Evolutionary conservation across 2,329 filamentous ascomycete species (phyloP), one percentile per base, ranked within the genome.

Genomic region (Claviceps spartinae): DNA sequence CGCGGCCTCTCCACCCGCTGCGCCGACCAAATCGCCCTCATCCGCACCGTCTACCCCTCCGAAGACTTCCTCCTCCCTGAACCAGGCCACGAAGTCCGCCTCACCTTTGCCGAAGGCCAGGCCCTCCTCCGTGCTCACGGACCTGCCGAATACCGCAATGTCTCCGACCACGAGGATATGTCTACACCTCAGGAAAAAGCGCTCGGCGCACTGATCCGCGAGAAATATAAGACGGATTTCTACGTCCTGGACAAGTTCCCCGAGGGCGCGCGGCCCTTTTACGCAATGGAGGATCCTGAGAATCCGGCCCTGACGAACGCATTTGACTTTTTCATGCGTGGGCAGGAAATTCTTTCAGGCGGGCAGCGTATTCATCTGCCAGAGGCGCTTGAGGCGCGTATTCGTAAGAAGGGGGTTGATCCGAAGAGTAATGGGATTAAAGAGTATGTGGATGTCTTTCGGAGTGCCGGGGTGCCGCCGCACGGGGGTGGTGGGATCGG

Each of bases 161-260:
- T 90, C 37, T 72, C 71, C 38, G 86, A 91, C 64, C 81, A 85
- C 56, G 86, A 91, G 63, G 87, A 93, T 62, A 82, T 91, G 74
- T 79, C 72, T 63, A 93, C 86, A 0, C 82, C 86, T 0, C 84
- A 91, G 63, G 87, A 93, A 67, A 90, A 90, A 71, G 86, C 85
- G n/a, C 82, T 97, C 8, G 93, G 93, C 53, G 83, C 82, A 26
- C 76, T 97, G 47, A 81, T 97, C 58, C 84, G 87, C 53, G 78
- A 87, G 61, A 96, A 95, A 72, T 95, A 85, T 77, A 80, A 85
- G 65, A 93, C 89, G 54, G 93, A 98, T 72, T 97, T 97, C 73
- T 97, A 95, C 72, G 84, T 94, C 22, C 79, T 98, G 56, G 91
- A 97, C 75, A 93, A 97, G 71, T 98, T 95, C 76, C 93, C 93